These are phyloP conservation scores for Magnolia officinalis DNA, from an alignment of 164 flowering plant species.

Conservation along the genomic window DNA sequence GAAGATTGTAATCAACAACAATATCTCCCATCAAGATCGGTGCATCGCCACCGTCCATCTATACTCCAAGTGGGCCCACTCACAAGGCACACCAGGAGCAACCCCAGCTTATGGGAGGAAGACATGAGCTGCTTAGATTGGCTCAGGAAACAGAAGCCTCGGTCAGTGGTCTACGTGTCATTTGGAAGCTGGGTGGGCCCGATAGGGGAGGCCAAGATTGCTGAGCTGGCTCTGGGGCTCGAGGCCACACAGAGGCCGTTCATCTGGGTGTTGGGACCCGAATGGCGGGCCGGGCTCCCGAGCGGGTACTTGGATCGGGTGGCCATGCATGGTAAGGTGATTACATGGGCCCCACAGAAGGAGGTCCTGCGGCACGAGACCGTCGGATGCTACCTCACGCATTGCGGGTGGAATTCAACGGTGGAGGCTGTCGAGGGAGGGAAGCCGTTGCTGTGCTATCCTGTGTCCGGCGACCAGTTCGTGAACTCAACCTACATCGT, in stretches of 20 bases:
- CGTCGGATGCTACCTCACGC: slow-evolving; percentile 63
- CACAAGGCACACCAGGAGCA: slow-evolving; percentile 16
- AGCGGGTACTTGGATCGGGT: slow-evolving; percentile 38
- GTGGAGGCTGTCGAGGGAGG: slow-evolving; percentile 60
- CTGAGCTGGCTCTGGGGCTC: slow-evolving; percentile 45
- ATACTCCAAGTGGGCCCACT: slow-evolving; percentile 46
- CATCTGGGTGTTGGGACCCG: slow-evolving; percentile 54
- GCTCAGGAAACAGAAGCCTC: slow-evolving; percentile 42
- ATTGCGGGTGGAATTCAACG: slow-evolving; percentile 93
- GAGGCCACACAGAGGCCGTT: slow-evolving; percentile 49
- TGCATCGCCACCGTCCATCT: slow-evolving; percentile 3
- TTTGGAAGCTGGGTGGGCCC: slow-evolving; percentile 86
- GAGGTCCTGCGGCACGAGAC: slow-evolving; percentile 50
- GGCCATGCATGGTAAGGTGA: slow-evolving; percentile 40
- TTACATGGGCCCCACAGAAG: slow-evolving; percentile 79
- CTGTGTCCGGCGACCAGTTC: slow-evolving; percentile 77
- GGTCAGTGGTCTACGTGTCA: slow-evolving; percentile 63
- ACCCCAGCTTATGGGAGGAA: slow-evolving; percentile 62
- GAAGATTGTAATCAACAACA: slow-evolving; percentile 16
- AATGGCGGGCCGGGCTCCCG: slow-evolving; percentile 58
- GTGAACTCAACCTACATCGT: slow-evolving; percentile 56
- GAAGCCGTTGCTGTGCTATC: slow-evolving; percentile 56
- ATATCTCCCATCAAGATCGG: background rate
- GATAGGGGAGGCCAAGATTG: slow-evolving; percentile 41
- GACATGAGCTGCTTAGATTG: slow-evolving; percentile 65